Evolutionary conservation across 169 alveolate species (phyloP).

Genomic region (Babesia bovis): DNA sequence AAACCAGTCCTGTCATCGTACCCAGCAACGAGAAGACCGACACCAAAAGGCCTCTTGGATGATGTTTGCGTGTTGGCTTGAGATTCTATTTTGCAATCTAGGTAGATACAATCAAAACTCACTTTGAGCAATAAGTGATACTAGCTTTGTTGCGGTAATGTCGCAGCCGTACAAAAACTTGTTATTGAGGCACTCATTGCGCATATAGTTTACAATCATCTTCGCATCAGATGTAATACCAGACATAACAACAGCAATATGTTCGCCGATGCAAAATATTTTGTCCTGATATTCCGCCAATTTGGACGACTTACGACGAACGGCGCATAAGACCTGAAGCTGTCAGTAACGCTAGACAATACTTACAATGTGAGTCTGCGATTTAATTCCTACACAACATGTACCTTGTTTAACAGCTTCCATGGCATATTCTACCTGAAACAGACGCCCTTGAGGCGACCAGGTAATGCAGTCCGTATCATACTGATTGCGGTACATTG

Average conservation of each 20-base stretch:
- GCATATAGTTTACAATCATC: constrained; percentile 76
- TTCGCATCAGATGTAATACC: constrained; percentile 99
- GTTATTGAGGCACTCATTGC: constrained; percentile 92
- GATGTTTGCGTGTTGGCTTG: constrained; percentile 92
- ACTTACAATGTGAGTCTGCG: constrained; percentile 87
- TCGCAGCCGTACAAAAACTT: constrained; percentile 91
- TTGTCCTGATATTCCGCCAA: constrained; percentile 94
- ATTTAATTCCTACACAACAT: constrained; percentile 88
- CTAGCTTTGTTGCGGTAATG: constrained; percentile 90
- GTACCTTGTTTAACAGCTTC: constrained; percentile 97
- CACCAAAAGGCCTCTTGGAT: constrained; percentile 98
- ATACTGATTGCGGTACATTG: constrained; percentile 90
- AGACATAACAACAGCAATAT: constrained; percentile 95
- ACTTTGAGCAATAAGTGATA: constrained; percentile 90
- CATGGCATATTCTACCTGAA: constrained; percentile 95
- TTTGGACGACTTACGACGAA: constrained; percentile 87
- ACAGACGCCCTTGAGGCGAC: constrained; percentile 92
- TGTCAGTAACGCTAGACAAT: neutral
- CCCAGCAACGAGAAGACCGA: constrained; percentile 94
- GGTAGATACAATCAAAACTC: neutral
- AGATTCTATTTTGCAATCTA: constrained; percentile 75
- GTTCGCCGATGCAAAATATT: constrained; percentile 92
- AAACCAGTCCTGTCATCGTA: constrained; percentile 90
- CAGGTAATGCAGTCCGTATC: constrained; percentile 93
- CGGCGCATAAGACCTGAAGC: constrained; percentile 86